Conservation (phyloP, 1,284 basidiomycete species). For the Apiotrichum gracile region DNA sequence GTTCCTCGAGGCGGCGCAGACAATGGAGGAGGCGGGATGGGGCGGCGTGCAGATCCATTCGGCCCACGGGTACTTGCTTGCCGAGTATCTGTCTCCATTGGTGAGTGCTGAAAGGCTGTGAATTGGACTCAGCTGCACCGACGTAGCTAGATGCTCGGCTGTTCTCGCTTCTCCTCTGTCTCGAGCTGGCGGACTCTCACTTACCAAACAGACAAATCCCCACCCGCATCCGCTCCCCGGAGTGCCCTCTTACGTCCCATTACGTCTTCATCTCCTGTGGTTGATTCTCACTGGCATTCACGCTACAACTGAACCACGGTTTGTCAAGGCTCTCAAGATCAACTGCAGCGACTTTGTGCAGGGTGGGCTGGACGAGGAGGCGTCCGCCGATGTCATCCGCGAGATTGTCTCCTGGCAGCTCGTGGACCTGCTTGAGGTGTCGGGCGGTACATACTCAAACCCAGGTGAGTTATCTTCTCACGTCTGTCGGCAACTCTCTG, state of each 20-base stretch:
- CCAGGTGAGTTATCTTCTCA: constrained; percentile 23
- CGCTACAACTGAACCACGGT: constrained; percentile 54
- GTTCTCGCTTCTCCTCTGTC: too few species aligned
- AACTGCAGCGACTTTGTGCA: constrained; percentile 78
- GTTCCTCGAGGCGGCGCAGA: constrained; percentile 65
- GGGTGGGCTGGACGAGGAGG: constrained; percentile 43
- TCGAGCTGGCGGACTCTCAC: too few species aligned
- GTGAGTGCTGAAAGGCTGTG: constrained; percentile 53
- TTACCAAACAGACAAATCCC: constrained; percentile 58
- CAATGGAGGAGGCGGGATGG: constrained; percentile 69
- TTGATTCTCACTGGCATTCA: constrained; percentile 63
- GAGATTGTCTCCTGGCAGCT: constrained; percentile 51
- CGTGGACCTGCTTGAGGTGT: constrained; percentile 46
- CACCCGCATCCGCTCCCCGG: constrained; percentile 57
- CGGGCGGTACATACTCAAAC: constrained; percentile 40
- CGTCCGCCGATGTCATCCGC: constrained; percentile 33
- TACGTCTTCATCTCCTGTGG: constrained; percentile 58
- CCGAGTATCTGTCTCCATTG: constrained; percentile 75
- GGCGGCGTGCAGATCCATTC: constrained; percentile 86
- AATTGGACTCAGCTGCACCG: too few species aligned
- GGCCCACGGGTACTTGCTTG: constrained; percentile 81
- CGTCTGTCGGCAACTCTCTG: too few species aligned
- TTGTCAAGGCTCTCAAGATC: constrained; percentile 77
- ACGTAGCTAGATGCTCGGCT: too few species aligned
- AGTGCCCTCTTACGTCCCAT: constrained; percentile 42